These are phyloP conservation scores for Sequoia sempervirens DNA, from an alignment of 75 land plant species.

Conservation along the genomic window DNA sequence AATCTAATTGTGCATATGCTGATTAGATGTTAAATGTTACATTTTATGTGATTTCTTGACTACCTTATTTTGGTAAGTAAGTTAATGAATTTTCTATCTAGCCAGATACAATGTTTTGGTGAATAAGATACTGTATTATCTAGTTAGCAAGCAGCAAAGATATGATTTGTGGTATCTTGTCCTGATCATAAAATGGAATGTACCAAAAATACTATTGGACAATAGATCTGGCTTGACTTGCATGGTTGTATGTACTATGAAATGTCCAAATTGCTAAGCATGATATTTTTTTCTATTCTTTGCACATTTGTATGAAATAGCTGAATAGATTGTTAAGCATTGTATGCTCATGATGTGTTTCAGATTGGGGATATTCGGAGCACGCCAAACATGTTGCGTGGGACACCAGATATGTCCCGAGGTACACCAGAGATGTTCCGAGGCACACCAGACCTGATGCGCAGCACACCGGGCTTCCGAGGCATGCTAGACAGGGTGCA, in stretches of 20 bases:
- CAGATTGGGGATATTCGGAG: neutral
- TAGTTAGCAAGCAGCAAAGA: too few species aligned
- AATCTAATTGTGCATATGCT: neutral
- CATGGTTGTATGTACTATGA: neutral
- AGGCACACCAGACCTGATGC: neutral
- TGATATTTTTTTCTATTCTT: neutral
- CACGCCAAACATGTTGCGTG: neutral
- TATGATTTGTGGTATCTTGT: too few species aligned
- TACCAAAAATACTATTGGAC: neutral
- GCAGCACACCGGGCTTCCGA: neutral
- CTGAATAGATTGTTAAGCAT: neutral
- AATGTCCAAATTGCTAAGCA: neutral
- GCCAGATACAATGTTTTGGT: too few species aligned
- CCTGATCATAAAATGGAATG: neutral
- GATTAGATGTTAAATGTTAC: neutral
- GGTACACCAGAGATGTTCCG: neutral
- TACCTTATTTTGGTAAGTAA: too few species aligned
- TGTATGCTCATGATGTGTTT: neutral
- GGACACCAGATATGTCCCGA: neutral
- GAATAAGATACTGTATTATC: too few species aligned
- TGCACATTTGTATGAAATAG: neutral
- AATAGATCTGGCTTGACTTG: neutral
- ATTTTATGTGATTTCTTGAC: too few species aligned
- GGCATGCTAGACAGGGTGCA: neutral
- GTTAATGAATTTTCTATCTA: neutral